Evolutionary conservation across 1,139 yeast genomes (phyloP).

Genomic region (Magnusiomyces sp.): DNA sequence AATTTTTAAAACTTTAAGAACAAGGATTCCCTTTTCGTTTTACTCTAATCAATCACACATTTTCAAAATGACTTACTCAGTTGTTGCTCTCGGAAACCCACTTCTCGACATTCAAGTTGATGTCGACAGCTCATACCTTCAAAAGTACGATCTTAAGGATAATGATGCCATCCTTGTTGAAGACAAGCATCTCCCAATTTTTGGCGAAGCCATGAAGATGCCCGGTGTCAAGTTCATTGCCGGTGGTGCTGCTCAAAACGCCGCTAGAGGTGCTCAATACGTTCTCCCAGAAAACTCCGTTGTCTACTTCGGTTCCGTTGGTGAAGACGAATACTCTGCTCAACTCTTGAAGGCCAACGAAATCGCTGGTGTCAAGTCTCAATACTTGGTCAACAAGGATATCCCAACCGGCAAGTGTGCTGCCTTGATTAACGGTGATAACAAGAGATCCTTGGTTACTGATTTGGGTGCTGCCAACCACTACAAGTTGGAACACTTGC

Average conservation of each 20-base stretch:
- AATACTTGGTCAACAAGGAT: constrained; percentile 63
- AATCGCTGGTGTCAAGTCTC: constrained; percentile 79
- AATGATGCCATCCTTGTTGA: constrained; percentile 94
- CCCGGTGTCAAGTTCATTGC: constrained; percentile 69
- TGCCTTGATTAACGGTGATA: constrained; percentile 72
- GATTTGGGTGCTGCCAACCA: constrained; percentile 98
- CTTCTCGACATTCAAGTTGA: constrained; percentile 83
- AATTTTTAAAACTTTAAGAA: background rate
- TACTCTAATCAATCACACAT: background rate
- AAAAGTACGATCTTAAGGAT: constrained; percentile 75
- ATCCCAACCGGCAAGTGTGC: constrained; percentile 97
- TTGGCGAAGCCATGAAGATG: constrained; percentile 59
- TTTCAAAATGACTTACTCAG: constrained; percentile 41
- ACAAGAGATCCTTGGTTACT: constrained; percentile 86
- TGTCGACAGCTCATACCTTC: constrained; percentile 58
- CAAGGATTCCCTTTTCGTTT: too few species aligned
- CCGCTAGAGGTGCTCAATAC: constrained; percentile 98
- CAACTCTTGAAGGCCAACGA: constrained; percentile 75
- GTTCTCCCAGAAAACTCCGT: constrained; percentile 75
- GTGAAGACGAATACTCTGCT: constrained; percentile 81
- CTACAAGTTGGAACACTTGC: constrained; percentile 81
- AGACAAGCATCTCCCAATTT: constrained; percentile 80
- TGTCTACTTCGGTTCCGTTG: constrained; percentile 93
- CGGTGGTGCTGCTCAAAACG: constrained; percentile 99
- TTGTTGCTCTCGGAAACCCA: constrained; percentile 69